Evolutionary conservation across 306 rosid genomes (phyloP).

Genomic region (Gynostemma pentaphyllum): DNA sequence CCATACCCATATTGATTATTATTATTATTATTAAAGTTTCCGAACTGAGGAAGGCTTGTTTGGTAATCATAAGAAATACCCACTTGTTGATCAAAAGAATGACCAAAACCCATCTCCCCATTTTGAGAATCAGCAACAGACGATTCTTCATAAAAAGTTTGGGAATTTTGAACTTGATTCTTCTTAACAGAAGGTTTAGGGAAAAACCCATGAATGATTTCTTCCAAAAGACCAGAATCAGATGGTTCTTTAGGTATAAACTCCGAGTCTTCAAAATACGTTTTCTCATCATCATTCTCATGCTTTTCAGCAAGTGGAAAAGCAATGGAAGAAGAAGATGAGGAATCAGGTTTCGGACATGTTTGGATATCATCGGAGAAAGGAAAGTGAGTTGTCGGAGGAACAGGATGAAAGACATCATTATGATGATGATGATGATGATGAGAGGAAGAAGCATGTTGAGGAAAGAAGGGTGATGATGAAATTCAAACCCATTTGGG

Average conservation of each 20-base stretch:
- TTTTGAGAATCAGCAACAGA: background rate
- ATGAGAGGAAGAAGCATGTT: conserved; percentile 50
- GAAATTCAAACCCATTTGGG: background rate
- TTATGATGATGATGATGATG: conserved; percentile 16
- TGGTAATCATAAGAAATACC: background rate
- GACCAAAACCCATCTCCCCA: background rate
- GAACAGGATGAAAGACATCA: no score
- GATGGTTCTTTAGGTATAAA: conserved; percentile 43
- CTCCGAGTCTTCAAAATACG: conserved; percentile 13
- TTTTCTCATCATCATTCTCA: background rate
- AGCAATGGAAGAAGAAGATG: background rate
- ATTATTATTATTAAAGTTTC: conserved; percentile 8
- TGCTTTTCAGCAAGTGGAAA: background rate
- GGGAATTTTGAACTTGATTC: background rate
- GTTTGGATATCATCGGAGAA: background rate
- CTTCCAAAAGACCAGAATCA: conserved; percentile 66
- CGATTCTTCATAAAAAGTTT: background rate
- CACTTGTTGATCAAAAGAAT: background rate
- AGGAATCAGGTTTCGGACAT: no score
- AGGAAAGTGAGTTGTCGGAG: background rate
- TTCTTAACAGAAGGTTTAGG: conserved; percentile 29
- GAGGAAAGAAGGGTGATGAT: conserved; percentile 15
- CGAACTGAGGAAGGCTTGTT: conserved; percentile 16
- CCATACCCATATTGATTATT: conserved; percentile 7
- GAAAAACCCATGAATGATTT: conserved; percentile 48